A percentile compares a stretch with the other conserved stretches of the same genome.
phyloP scores from a whole-genome alignment of 441 rosid species.

The Adansonia gregorii region DNA sequence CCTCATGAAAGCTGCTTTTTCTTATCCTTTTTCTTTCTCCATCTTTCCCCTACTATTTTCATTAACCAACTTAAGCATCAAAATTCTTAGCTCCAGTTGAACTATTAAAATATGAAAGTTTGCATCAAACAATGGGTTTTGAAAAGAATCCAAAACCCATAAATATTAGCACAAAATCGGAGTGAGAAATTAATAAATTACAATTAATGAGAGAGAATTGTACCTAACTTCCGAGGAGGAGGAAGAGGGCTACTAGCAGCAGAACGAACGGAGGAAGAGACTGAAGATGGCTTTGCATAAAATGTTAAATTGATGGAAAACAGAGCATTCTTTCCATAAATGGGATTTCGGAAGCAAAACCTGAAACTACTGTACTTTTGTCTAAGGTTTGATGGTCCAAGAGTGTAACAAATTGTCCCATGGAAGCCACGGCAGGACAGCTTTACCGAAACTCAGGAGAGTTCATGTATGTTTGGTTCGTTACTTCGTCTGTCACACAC shows the following conservation, averaged over 20 bases:
- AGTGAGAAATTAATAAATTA: neutral
- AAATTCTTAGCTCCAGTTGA: neutral
- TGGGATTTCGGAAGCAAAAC: slow-evolving; percentile 28
- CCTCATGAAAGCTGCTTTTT: neutral
- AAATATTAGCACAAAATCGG: neutral
- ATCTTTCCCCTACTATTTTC: neutral
- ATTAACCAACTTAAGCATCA: neutral
- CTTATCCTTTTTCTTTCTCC: neutral
- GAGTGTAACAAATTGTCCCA: slow-evolving; percentile 45
- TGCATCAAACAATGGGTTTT: neutral
- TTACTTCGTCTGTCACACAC: slow-evolving; percentile 23
- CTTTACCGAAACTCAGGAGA: slow-evolving; percentile 2
- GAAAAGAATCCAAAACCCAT: slow-evolving; percentile 6
- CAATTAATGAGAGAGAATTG: neutral
- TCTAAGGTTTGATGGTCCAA: slow-evolving; percentile 32
- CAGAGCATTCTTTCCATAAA: slow-evolving; percentile 31
- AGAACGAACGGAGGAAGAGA: slow-evolving; percentile 44
- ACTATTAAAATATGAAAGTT: neutral
- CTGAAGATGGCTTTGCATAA: slow-evolving; percentile 31
- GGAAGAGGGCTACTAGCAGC: slow-evolving; percentile 60
- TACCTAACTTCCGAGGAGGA: slow-evolving; percentile 58
- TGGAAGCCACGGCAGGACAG: slow-evolving; percentile 48
- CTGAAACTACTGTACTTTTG: slow-evolving; percentile 27
- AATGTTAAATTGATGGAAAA: slow-evolving; percentile 25
- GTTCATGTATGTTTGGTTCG: slow-evolving; percentile 17